Evolutionary conservation across 352 stramenopile genomes (phyloP).

Genomic region (Globisporangium perplexum): DNA sequence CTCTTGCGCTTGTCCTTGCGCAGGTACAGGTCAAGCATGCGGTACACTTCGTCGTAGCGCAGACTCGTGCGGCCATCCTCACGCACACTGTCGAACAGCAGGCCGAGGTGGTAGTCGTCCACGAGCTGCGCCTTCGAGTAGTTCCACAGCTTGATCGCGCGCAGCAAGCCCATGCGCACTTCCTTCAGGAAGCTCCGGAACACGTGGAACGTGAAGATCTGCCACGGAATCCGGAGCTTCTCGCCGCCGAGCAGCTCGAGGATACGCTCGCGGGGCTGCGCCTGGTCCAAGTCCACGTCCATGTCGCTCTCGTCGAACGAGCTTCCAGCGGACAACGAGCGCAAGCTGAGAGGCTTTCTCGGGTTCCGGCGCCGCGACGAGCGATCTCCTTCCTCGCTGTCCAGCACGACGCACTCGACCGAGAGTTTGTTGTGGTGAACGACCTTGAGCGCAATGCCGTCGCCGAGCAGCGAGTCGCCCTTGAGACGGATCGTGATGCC

Average conservation of each 20-base stretch:
- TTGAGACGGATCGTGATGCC: slow-evolving; percentile 78
- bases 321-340: slow-evolving; percentile 27
- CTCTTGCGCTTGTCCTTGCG: slow-evolving; percentile 72
- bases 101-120: slow-evolving; percentile 75
- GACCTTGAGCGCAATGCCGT: slow-evolving; percentile 72
- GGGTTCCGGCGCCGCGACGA: background rate
- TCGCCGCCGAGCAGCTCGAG: slow-evolving; percentile 81
- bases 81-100: slow-evolving; percentile 75
- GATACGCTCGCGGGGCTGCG: slow-evolving; percentile 37
- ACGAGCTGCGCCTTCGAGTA: slow-evolving; percentile 75
- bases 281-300: slow-evolving; percentile 12
- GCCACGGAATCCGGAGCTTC: slow-evolving; percentile 74
- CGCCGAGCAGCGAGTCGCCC: slow-evolving; percentile 71
- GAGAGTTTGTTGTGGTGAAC: slow-evolving; percentile 81
- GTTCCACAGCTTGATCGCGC: slow-evolving; percentile 81
- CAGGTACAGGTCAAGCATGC: slow-evolving; percentile 80
- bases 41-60: slow-evolving; percentile 80
- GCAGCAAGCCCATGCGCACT: slow-evolving; percentile 59
- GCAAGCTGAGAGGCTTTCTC: slow-evolving; percentile 13
- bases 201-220: slow-evolving; percentile 69
- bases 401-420: slow-evolving; percentile 78
- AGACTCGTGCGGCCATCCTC: slow-evolving; percentile 67
- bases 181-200: slow-evolving; percentile 66
- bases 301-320: slow-evolving; percentile 35
- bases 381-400: slow-evolving; percentile 24